Percentiles rank a stretch among this genome's conserved stretches.
These are phyloP conservation scores for Saprolegnia parasitica DNA, from an alignment of 352 stramenopile species.

Conservation along the genomic window DNA sequence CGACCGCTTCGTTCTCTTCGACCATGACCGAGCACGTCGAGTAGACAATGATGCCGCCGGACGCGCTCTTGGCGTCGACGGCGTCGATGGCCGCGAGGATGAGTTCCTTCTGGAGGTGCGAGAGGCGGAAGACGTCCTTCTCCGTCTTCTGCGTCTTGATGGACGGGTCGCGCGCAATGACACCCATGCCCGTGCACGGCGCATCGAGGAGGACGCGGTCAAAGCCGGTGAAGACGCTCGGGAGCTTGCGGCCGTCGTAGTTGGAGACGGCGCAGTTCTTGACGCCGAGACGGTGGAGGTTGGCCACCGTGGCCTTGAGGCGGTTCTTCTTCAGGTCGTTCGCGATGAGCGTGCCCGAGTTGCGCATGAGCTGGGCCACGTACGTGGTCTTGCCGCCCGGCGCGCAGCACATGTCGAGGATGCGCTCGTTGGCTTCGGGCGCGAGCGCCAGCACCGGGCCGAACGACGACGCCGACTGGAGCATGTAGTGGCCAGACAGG, in stretches of 20 bases:
- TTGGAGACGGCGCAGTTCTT: slow-evolving; percentile 97
- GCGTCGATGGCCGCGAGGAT: slow-evolving; percentile 98
- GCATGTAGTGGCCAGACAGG: slow-evolving; percentile 99
- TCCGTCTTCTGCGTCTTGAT: slow-evolving; percentile 98
- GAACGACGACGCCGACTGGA: slow-evolving; percentile 98
- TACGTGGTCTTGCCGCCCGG: slow-evolving; percentile 99
- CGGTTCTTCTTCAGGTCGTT: slow-evolving; percentile 99
- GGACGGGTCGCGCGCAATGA: slow-evolving; percentile 97
- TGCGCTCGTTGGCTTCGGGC: slow-evolving; percentile 94
- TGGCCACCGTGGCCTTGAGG: slow-evolving; percentile 96
- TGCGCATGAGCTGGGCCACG: slow-evolving; percentile 99
- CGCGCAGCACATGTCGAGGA: slow-evolving; percentile 98
- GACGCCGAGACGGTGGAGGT: slow-evolving; percentile 97
- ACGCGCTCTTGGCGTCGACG: slow-evolving; percentile 94
- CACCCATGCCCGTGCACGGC: slow-evolving; percentile 96
- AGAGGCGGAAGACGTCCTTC: slow-evolving; percentile 82
- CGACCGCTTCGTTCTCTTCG: slow-evolving; percentile 94
- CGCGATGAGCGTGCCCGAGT: slow-evolving; percentile 96
- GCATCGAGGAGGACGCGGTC: slow-evolving; percentile 98
- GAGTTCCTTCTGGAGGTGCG: slow-evolving; percentile 98
- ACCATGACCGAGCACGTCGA: slow-evolving; percentile 96
- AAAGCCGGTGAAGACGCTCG: slow-evolving; percentile 93
- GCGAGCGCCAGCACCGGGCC: slow-evolving; percentile 97
- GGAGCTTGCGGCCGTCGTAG: slow-evolving; percentile 94
- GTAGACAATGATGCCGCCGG: slow-evolving; percentile 98